These are phyloP conservation scores for Gamsiella multidivaricata DNA, from an alignment of 192 early-diverging fungal species.

Conservation along the genomic window DNA sequence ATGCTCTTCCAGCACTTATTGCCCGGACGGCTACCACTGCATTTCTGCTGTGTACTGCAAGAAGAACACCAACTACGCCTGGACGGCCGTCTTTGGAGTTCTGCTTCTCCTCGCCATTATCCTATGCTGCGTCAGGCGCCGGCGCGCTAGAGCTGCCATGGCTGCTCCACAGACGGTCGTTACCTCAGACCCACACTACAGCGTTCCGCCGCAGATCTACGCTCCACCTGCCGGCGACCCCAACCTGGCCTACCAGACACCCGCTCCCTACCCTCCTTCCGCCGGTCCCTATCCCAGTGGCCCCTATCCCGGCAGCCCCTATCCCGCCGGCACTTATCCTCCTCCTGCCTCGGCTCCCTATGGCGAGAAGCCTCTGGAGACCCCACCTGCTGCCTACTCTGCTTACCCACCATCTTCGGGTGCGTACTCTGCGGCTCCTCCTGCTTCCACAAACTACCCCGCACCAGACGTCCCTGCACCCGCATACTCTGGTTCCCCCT, in stretches of 20 bases:
- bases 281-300: background rate
- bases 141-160: constrained; percentile 2
- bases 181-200: background rate
- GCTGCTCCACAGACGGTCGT: constrained; percentile 8
- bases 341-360: constrained; percentile 16
- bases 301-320: constrained; percentile 12
- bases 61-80: constrained; percentile 37
- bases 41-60: background rate
- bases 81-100: constrained; percentile 32
- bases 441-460: background rate
- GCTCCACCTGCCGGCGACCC: constrained; percentile 47
- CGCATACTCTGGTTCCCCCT: background rate
- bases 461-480: constrained; percentile 2
- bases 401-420: constrained; percentile 18
- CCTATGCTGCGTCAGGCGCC: constrained; percentile 4
- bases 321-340: constrained; percentile 4
- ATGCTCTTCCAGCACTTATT: constrained; percentile 11
- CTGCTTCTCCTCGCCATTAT: constrained; percentile 10
- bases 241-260: constrained; percentile 38
- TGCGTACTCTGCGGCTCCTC: constrained; percentile 2
- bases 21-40: constrained; percentile 25
- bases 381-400: constrained; percentile 23
- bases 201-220: constrained; percentile 10
- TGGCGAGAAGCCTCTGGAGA: constrained; percentile 22
- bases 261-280: constrained; percentile 22